Percentiles rank a stretch among this genome's conserved stretches.
Conservation (phyloP, 1,284 basidiomycete species). For the Ceratobasidium theobromae region DNA sequence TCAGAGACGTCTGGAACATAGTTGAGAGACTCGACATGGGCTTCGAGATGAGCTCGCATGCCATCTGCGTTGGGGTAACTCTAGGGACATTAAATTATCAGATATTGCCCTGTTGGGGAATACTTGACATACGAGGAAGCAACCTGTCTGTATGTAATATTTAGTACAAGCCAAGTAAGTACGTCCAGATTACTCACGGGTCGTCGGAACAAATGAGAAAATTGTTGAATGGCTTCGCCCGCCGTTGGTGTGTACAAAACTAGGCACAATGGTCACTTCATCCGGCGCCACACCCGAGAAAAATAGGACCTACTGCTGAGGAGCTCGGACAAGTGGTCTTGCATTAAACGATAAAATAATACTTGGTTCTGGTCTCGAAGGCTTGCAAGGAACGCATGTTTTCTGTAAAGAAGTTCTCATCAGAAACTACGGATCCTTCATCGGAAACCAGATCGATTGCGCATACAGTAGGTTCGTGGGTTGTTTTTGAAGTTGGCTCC, state of each 20-base stretch:
- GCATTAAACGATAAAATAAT: slow-evolving; percentile 67
- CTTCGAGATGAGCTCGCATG: slow-evolving; percentile 48
- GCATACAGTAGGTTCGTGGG: slow-evolving; percentile 27
- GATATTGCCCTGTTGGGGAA: slow-evolving; percentile 26
- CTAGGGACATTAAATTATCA: slow-evolving; percentile 53
- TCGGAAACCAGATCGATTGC: no score
- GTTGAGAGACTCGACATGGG: slow-evolving; percentile 42
- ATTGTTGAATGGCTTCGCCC: slow-evolving; percentile 77
- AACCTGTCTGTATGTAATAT: slow-evolving; percentile 52
- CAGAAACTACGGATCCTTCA: no score
- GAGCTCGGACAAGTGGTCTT: slow-evolving; percentile 66
- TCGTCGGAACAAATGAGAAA: slow-evolving; percentile 77
- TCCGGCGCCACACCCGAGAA: no score
- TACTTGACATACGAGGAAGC: slow-evolving; percentile 37
- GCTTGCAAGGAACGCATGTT: slow-evolving; percentile 68
- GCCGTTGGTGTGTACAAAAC: slow-evolving; percentile 41
- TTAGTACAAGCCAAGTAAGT: slow-evolving; percentile 66
- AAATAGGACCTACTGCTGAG: slow-evolving; percentile 42
- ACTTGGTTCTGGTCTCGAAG: slow-evolving; percentile 75
- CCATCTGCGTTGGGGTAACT: slow-evolving; percentile 51
- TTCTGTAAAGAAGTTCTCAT: slow-evolving; percentile 46
- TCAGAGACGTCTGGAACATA: slow-evolving; percentile 27
- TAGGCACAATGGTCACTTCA: slow-evolving; percentile 44
- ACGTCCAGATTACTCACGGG: slow-evolving; percentile 62
- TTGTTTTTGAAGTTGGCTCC: slow-evolving; percentile 28